Evolutionary conservation across 177 flowering plant genomes (phyloP).

Genomic region (Vitis hybrid): DNA sequence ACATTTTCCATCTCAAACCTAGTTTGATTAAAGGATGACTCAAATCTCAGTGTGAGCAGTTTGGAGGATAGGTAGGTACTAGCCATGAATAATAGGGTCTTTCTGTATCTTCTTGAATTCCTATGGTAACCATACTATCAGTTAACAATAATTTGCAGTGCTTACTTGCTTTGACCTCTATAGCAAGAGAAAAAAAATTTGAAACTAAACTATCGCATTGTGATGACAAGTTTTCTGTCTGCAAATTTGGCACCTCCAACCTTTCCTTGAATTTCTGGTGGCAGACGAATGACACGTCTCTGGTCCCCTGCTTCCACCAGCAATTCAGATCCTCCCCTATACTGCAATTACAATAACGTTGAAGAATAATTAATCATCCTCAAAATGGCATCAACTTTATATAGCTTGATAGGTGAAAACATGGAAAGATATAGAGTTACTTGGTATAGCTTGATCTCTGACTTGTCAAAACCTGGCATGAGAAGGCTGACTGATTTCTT

Average conservation of each 20-base stretch:
- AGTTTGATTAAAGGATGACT: too few species aligned
- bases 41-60: too few species aligned
- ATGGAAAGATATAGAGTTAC: conserved; percentile 35
- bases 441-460: conserved; percentile 92
- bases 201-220: conserved; percentile 37
- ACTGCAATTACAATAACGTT: conserved; percentile 48
- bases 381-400: background rate
- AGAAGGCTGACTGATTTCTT: conserved; percentile 72
- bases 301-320: conserved; percentile 97
- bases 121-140: too few species aligned
- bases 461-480: conserved; percentile 96
- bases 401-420: background rate
- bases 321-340: conserved; percentile 88
- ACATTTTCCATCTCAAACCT: too few species aligned
- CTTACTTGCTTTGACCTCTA: too few species aligned
- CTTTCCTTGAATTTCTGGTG: conserved; percentile 77
- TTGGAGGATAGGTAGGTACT: too few species aligned
- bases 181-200: background rate
- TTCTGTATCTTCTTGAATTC: too few species aligned
- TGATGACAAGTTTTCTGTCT: conserved; percentile 65
- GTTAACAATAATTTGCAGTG: background rate
- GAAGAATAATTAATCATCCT: background rate
- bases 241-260: conserved; percentile 85
- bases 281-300: conserved; percentile 75
- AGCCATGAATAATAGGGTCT: too few species aligned